Percentiles rank a stretch among this genome's conserved stretches.
Conservation (phyloP, 2,329 filamentous ascomycete species). For the Calonectria pauciramosa region DNA sequence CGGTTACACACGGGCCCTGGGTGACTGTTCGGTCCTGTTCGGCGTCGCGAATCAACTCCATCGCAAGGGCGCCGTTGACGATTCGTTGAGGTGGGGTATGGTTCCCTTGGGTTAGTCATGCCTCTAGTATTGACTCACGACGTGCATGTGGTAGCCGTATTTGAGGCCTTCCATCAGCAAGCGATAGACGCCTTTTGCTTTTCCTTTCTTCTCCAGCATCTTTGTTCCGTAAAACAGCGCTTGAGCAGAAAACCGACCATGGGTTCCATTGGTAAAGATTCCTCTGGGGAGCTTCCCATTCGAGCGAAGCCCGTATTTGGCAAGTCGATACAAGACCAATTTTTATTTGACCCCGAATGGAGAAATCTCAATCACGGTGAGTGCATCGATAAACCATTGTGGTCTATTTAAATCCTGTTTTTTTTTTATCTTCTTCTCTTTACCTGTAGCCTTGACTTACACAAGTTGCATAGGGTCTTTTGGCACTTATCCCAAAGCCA, state of each 20-base stretch:
- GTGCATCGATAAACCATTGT: constrained; percentile 6
- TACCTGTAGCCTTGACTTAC: neutral
- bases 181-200: neutral
- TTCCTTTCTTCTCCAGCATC: neutral
- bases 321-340: constrained; percentile 69
- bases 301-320: constrained; percentile 49
- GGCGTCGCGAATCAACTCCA: neutral
- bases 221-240: neutral
- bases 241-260: constrained; percentile 22
- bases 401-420: neutral
- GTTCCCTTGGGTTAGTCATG: neutral
- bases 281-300: constrained; percentile 40
- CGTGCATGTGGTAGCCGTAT: neutral
- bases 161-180: constrained; percentile 2
- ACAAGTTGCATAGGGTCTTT: constrained; percentile 73
- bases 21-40: neutral
- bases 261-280: constrained; percentile 37
- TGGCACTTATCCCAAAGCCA: constrained; percentile 76
- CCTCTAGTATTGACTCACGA: constrained; percentile 2
- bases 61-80: constrained; percentile 43
- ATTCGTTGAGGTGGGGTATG: constrained; percentile 38
- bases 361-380: constrained; percentile 84
- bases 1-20: constrained; percentile 24
- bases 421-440: neutral
- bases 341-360: constrained; percentile 77